Evolutionary conservation across 2,329 filamentous ascomycete genomes (phyloP).

Genomic region (Diaporthe vexans): DNA sequence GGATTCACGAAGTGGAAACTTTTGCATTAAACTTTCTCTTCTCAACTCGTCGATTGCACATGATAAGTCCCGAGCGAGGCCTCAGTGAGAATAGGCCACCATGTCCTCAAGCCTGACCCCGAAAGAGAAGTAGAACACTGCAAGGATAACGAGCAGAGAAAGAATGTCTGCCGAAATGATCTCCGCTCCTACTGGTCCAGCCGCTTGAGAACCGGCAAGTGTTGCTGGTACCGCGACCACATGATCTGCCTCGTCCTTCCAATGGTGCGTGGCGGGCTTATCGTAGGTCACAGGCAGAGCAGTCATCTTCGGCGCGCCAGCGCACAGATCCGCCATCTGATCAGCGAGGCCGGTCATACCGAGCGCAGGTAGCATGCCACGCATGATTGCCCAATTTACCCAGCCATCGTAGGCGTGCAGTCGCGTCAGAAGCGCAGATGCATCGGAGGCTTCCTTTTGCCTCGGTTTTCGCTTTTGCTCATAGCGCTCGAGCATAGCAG

Average conservation of each 20-base stretch:
- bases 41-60: too few species aligned
- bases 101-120: too few species aligned
- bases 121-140: too few species aligned
- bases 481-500: not conserved
- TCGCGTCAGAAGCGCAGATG: not conserved
- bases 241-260: slow-evolving; percentile 2
- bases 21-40: too few species aligned
- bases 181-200: too few species aligned
- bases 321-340: not conserved
- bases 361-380: not conserved
- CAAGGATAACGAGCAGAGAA: too few species aligned
- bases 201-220: too few species aligned
- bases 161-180: too few species aligned
- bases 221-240: too few species aligned
- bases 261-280: not conserved
- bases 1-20: too few species aligned
- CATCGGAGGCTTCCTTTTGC: not conserved
- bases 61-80: too few species aligned
- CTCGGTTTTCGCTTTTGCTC: not conserved
- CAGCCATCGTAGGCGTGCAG: not conserved
- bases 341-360: not conserved
- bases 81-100: too few species aligned
- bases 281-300: not conserved
- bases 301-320: not conserved
- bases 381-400: not conserved